Percentiles rank a stretch among this genome's conserved stretches.
Conservation (phyloP, 148 eudicot species). For the Fagopyrum esculentum region DNA sequence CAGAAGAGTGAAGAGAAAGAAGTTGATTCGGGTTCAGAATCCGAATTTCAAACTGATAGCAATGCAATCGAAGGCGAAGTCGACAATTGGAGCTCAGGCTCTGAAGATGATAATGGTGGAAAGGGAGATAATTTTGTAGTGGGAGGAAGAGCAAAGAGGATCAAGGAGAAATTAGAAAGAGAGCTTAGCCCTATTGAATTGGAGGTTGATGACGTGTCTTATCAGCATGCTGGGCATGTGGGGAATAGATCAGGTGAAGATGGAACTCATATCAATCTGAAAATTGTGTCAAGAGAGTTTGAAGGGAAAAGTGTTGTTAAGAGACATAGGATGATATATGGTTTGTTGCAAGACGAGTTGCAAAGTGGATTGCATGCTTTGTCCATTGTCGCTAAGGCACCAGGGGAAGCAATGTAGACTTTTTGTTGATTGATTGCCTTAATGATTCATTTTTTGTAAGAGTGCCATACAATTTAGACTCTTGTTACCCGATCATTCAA, state of each 20-base stretch:
- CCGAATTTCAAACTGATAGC: not conserved
- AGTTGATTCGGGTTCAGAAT: not conserved
- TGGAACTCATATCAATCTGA: conserved; percentile 79
- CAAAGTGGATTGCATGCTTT: conserved; percentile 77
- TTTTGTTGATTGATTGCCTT: not conserved
- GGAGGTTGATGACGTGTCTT: conserved; percentile 66
- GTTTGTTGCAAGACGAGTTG: conserved; percentile 74
- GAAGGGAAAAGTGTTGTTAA: conserved; percentile 83
- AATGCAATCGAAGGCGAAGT: not conserved
- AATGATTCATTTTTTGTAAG: no score
- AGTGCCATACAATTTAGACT: no score
- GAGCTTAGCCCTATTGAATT: conserved; percentile 58
- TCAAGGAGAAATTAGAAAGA: conserved; percentile 49
- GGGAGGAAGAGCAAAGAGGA: conserved; percentile 67
- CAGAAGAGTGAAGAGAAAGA: conserved; percentile 19
- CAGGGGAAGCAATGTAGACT: conserved; percentile 34
- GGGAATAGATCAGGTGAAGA: conserved; percentile 62
- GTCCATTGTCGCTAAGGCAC: conserved; percentile 80
- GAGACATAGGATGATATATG: conserved; percentile 82
- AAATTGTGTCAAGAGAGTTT: conserved; percentile 63
- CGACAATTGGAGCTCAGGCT: conserved; percentile 14
- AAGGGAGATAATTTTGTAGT: conserved; percentile 7
- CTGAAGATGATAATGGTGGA: conserved; percentile 6
- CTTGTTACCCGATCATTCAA: no score
- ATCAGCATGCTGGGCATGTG: conserved; percentile 88